These are phyloP conservation scores for Rhododendron williamsianum DNA, from an alignment of 148 eudicot species.

Conservation along the genomic window DNA sequence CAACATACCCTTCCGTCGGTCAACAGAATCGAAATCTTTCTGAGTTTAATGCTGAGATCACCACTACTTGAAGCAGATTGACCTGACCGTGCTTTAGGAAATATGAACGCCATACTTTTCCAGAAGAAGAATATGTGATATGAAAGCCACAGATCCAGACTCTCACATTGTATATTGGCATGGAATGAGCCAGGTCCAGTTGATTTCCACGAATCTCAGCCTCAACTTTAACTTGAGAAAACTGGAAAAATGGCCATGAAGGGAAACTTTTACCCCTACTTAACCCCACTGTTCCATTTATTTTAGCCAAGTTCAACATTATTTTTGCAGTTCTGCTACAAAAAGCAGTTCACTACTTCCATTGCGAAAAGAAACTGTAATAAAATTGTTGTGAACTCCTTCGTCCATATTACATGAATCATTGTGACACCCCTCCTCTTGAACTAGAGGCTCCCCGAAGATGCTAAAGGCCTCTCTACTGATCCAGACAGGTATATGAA, in stretches of 20 bases:
- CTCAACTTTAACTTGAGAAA: constrained; percentile 43
- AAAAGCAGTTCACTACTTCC: constrained; percentile 39
- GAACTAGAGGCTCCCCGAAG: constrained; percentile 24
- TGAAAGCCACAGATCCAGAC: constrained; percentile 71
- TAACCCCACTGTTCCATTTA: constrained; percentile 46
- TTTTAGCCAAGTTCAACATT: constrained; percentile 38
- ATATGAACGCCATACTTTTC: constrained; percentile 38
- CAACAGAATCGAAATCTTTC: constrained; percentile 64
- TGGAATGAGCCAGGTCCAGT: constrained; percentile 22
- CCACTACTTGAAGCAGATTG: constrained; percentile 23
- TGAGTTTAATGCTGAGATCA: constrained; percentile 44
- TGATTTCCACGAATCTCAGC: constrained; percentile 34
- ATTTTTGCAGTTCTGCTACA: constrained; percentile 34
- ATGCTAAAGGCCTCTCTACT: constrained; percentile 31
- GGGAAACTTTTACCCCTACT: constrained; percentile 28
- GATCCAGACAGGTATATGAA: constrained; percentile 57
- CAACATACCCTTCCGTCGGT: constrained; percentile 83
- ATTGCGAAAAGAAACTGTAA: constrained; percentile 46
- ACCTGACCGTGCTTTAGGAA: constrained; percentile 34
- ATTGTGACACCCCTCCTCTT: constrained; percentile 18
- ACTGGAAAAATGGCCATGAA: constrained; percentile 72
- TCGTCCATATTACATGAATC: constrained; percentile 16
- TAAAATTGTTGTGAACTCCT: constrained; percentile 37
- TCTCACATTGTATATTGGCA: constrained; percentile 39
- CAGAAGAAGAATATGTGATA: constrained; percentile 61